Conservation (phyloP, 495 filamentous ascomycete species). For the Lasiosphaeria miniovina region DNA sequence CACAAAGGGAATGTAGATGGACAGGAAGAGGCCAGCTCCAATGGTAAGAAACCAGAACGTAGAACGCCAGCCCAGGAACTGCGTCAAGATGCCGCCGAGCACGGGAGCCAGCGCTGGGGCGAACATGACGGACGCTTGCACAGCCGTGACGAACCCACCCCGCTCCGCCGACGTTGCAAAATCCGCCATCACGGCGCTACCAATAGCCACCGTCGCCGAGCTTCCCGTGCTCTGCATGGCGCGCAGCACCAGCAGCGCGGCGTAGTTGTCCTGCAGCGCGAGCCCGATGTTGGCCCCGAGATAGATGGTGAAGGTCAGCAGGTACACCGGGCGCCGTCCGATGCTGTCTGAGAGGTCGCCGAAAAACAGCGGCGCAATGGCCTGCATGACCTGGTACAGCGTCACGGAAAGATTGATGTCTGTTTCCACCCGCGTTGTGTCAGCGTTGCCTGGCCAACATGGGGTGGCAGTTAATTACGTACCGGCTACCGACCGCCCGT, state of each 20-base stretch:
- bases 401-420: conserved; percentile 55
- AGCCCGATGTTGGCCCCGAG: conserved; percentile 53
- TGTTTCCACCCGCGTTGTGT: conserved; percentile 36
- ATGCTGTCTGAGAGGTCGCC: conserved; percentile 47
- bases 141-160: conserved; percentile 35
- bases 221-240: conserved; percentile 53
- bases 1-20: conserved; percentile 42
- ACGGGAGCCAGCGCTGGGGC: conserved; percentile 50
- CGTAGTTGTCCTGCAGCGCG: conserved; percentile 49
- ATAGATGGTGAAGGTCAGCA: conserved; percentile 51
- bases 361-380: conserved; percentile 47
- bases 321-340: conserved; percentile 51
- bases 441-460: not conserved
- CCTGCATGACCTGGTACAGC: conserved; percentile 50
- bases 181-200: conserved; percentile 48
- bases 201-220: conserved; percentile 48
- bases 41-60: conserved; percentile 65
- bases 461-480: no score
- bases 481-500: not conserved
- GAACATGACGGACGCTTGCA: conserved; percentile 28
- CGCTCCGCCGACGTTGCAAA: conserved; percentile 46
- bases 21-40: conserved; percentile 37
- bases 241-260: conserved; percentile 50
- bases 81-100: conserved; percentile 56
- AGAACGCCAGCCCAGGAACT: conserved; percentile 58